Evolutionary conservation across 2,329 filamentous ascomycete genomes (phyloP).

Genomic region (Coleophoma crateriformis): DNA sequence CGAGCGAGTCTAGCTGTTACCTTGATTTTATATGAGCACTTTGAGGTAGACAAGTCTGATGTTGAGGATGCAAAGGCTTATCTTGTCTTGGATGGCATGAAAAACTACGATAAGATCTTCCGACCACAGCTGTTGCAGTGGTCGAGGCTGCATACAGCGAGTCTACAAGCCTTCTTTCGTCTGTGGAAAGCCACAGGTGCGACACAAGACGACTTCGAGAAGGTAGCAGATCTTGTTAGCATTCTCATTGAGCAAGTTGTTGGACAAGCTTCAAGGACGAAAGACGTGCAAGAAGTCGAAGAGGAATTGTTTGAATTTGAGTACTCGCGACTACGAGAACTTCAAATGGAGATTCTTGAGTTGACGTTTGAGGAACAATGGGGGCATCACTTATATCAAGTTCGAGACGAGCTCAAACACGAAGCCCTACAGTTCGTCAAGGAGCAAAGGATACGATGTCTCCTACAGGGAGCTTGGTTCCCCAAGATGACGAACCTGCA

Average conservation of each 20-base stretch:
- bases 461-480: conserved; percentile 91
- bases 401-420: conserved; percentile 85
- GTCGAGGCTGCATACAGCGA: conserved; percentile 82
- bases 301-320: conserved; percentile 85
- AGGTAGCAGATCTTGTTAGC: conserved; percentile 84
- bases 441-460: conserved; percentile 87
- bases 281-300: conserved; percentile 81
- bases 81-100: conserved; percentile 65
- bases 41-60: conserved; percentile 83
- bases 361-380: conserved; percentile 91
- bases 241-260: conserved; percentile 89
- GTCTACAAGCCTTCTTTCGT: conserved; percentile 80
- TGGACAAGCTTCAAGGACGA: conserved; percentile 73
- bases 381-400: conserved; percentile 83
- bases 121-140: conserved; percentile 86
- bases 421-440: conserved; percentile 96
- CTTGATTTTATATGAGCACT: conserved; percentile 87
- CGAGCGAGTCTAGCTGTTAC: conserved; percentile 83
- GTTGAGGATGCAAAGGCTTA: conserved; percentile 73
- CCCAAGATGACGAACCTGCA: conserved; percentile 34
- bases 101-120: conserved; percentile 82
- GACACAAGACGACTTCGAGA: conserved; percentile 81
- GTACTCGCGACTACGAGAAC: conserved; percentile 67
- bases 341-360: conserved; percentile 92
- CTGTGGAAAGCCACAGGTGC: conserved; percentile 90